These are phyloP conservation scores for Lunasporangiospora selenospora DNA, from an alignment of 192 early-diverging fungal species.

Conservation along the genomic window DNA sequence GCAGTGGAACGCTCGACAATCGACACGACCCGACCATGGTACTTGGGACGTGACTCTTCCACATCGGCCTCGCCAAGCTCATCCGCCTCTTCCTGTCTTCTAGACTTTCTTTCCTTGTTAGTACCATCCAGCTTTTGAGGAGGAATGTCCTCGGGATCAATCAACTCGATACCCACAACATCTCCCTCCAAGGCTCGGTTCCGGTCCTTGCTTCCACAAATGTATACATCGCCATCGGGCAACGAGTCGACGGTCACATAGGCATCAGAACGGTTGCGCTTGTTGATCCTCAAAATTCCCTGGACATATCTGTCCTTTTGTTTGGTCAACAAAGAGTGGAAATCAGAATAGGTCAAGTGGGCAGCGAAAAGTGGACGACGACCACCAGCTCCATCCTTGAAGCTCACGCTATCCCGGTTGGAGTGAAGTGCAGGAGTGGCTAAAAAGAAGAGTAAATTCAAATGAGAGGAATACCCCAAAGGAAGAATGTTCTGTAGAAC, in stretches of 20 bases:
- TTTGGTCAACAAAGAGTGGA: conserved; percentile 55
- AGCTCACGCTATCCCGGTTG: conserved; percentile 49
- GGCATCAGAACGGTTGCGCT: conserved; percentile 82
- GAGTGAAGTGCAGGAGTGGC: conserved; percentile 51
- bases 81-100: conserved; percentile 47
- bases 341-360: conserved; percentile 61
- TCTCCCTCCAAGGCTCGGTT: conserved; percentile 90
- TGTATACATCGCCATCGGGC: conserved; percentile 77
- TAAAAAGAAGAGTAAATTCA: no score
- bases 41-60: conserved; percentile 62
- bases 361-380: conserved; percentile 61
- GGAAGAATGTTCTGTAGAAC: no score
- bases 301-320: conserved; percentile 60
- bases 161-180: conserved; percentile 75
- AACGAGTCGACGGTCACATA: conserved; percentile 84
- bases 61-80: conserved; percentile 58
- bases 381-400: conserved; percentile 57
- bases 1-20: conserved; percentile 61
- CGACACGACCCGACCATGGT: conserved; percentile 61
- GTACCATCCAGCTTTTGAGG: conserved; percentile 61
- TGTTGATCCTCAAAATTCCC: conserved; percentile 89
- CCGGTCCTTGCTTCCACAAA: conserved; percentile 74
- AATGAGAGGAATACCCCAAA: no score
- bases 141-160: conserved; percentile 72
- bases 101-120: conserved; percentile 62